phyloP scores from a whole-genome alignment of 73 alveolate species.

The Tetrahymena thermophila region DNA sequence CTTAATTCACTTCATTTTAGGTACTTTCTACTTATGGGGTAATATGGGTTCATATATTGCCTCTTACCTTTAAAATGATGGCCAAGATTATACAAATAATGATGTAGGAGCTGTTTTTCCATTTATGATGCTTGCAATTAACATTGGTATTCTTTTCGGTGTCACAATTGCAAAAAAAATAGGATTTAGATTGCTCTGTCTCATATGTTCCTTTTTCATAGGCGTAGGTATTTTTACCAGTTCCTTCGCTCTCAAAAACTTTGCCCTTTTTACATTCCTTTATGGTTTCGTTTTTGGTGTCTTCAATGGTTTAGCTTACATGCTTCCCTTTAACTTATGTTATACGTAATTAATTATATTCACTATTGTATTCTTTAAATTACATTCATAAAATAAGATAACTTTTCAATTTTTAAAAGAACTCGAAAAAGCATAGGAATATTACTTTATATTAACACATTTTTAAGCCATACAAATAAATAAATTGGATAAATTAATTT shows the following conservation, averaged over 20 bases:
- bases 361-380: neutral
- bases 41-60: slow-evolving; percentile 41
- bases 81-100: neutral
- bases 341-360: neutral
- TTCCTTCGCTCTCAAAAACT: neutral
- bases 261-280: neutral
- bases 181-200: neutral
- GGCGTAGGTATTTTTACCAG: neutral
- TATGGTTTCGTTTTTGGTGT: neutral
- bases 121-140: neutral
- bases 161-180: neutral
- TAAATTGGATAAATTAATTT: no score
- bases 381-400: neutral
- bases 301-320: neutral
- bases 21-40: slow-evolving; percentile 59
- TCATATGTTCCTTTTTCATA: neutral
- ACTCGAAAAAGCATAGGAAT: no score
- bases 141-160: neutral
- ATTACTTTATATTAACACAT: no score
- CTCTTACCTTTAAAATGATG: neutral
- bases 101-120: neutral
- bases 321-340: neutral
- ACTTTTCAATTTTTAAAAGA: no score
- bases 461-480: no score
- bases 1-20: slow-evolving; percentile 21